These are phyloP conservation scores for Cystobasidiaceae sp. DNA, from an alignment of 1,284 basidiomycete genomes.

Conservation along the genomic window DNA sequence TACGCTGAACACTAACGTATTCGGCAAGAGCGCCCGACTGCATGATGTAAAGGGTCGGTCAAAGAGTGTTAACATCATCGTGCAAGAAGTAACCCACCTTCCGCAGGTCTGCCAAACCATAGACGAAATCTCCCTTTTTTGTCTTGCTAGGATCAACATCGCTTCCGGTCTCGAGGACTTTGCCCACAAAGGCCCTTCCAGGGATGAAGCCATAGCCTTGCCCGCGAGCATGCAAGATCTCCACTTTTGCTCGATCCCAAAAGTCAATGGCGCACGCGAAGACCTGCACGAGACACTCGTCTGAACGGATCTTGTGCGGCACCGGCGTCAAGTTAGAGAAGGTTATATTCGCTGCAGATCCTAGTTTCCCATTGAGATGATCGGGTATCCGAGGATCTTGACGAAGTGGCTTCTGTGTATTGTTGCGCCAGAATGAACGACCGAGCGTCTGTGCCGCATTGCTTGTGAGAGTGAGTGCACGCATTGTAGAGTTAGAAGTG, in stretches of 20 bases:
- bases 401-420: constrained; percentile 6
- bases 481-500: constrained; percentile 28
- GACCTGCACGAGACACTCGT: constrained; percentile 48
- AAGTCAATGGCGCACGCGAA: constrained; percentile 48
- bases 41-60: neutral
- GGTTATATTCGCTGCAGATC: constrained; percentile 7
- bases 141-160: constrained; percentile 35
- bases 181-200: constrained; percentile 48
- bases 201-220: constrained; percentile 47
- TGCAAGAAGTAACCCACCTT: constrained; percentile 35
- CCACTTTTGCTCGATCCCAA: constrained; percentile 44
- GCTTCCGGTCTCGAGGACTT: constrained; percentile 47
- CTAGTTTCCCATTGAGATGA: neutral
- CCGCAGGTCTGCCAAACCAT: constrained; percentile 47
- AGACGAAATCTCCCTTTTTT: constrained; percentile 49
- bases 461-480: constrained; percentile 23
- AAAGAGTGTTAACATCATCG: neutral
- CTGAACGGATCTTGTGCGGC: constrained; percentile 46
- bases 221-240: constrained; percentile 33
- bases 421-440: constrained; percentile 16
- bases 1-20: constrained; percentile 46
- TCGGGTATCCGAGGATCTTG: constrained; percentile 16
- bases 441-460: constrained; percentile 26
- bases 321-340: constrained; percentile 34
- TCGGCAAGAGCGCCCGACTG: constrained; percentile 48